Evolutionary conservation across 805 yeast species (phyloP).

Genomic region (Saccharomycopsis schoenii): DNA sequence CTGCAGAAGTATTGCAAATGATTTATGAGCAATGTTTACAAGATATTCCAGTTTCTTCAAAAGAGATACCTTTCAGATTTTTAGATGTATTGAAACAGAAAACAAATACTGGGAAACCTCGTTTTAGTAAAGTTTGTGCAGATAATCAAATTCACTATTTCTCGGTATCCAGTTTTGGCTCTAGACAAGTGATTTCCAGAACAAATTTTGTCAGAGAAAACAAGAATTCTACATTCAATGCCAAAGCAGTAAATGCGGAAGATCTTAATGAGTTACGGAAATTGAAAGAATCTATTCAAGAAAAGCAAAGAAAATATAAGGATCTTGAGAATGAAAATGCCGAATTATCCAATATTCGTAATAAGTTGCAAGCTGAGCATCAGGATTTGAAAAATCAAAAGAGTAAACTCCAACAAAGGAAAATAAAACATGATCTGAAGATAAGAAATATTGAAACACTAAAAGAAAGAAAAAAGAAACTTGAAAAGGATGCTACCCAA

Average conservation of each 20-base stretch:
- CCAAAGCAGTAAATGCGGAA: constrained; percentile 20
- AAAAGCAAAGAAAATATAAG: constrained; percentile 12
- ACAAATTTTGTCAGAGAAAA: constrained; percentile 18
- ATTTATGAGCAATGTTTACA: constrained; percentile 38
- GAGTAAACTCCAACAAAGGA: not conserved
- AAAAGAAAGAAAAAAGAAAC: constrained; percentile 25
- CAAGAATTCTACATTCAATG: constrained; percentile 14
- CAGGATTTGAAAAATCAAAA: not conserved
- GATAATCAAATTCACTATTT: constrained; percentile 45
- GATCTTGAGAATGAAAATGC: not conserved
- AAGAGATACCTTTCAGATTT: constrained; percentile 34
- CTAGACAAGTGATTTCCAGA: constrained; percentile 34
- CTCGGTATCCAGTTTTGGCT: constrained; percentile 54
- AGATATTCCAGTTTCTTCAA: constrained; percentile 51
- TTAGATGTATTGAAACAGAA: constrained; percentile 29
- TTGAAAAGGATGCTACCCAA: constrained; percentile 29
- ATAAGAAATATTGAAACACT: constrained; percentile 17
- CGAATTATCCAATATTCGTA: not conserved
- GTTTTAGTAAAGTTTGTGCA: constrained; percentile 49
- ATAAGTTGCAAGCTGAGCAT: not conserved
- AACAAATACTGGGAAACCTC: constrained; percentile 31
- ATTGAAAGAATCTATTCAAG: not conserved
- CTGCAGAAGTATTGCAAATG: constrained; percentile 61
- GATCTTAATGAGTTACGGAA: constrained; percentile 12
- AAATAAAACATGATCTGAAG: constrained; percentile 3